Evolutionary conservation across 139 green algal species (phyloP).

Genomic region (Chlorella vulgaris): DNA sequence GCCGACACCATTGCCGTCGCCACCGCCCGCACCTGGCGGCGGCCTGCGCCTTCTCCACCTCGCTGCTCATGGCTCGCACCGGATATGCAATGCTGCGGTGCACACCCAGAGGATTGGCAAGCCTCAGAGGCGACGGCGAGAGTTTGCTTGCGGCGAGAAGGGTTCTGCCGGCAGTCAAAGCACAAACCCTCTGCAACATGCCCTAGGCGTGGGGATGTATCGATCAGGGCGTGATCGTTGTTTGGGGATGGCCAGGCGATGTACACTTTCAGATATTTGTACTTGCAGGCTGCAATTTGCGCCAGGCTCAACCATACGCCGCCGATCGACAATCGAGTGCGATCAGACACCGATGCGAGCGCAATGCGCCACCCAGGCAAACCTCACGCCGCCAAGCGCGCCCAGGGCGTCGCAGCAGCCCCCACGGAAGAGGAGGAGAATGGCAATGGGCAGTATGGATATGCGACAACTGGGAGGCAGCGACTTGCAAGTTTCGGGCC

Average conservation of each 20-base stretch:
- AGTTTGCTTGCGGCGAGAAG: neutral
- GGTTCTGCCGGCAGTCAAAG: neutral
- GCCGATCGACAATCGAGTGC: too few species aligned
- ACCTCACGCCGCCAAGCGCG: neutral
- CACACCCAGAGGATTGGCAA: neutral
- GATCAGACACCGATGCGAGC: neutral
- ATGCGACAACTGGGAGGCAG: constrained; percentile 35
- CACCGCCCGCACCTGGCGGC: neutral
- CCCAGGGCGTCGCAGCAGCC: neutral
- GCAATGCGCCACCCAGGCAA: neutral
- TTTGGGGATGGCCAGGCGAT: too few species aligned
- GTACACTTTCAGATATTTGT: too few species aligned
- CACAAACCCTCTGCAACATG: constrained; percentile 4
- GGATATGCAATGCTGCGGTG: neutral
- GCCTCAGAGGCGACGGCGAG: neutral
- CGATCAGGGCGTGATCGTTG: neutral
- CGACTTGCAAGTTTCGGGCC: constrained; percentile 42
- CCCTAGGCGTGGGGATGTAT: too few species aligned
- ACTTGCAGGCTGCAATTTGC: too few species aligned
- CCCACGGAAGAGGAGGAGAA: neutral
- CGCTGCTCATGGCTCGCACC: constrained; percentile 16
- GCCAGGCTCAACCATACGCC: too few species aligned
- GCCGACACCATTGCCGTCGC: neutral
- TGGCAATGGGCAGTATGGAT: constrained; percentile 5
- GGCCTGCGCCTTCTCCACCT: constrained; percentile 20